Evolutionary conservation across 2,329 filamentous ascomycete genomes (phyloP), one percentile per base, ranked within the genome.

Genomic region (Colletotrichum sansevieriae): DNA sequence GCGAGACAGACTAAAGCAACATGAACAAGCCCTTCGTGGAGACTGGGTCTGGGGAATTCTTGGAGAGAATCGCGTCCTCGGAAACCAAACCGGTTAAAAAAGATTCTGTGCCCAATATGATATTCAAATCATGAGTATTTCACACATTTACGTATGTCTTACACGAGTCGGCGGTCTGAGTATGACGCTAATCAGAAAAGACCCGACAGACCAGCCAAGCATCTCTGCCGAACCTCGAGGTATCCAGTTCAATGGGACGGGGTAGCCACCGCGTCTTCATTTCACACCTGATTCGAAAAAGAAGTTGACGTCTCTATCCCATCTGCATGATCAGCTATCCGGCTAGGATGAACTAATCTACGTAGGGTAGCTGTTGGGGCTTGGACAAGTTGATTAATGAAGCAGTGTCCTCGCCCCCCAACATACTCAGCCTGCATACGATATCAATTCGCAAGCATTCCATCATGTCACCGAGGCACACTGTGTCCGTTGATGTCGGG

Each of bases 321-420:
- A 60, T 22, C n/a, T 63, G 49, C 63, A 66, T 62, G 43, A n/a
- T 56, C 41, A 22, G 43, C 22, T 25, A 25, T 35, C 22, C 33
- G 44, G 39, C 43, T 37, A 9, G 20, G 12, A 12, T 15, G 33
- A 47, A 54, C 61, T 52, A 59, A 52, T 46, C 60, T 58, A 44
- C 37, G 39, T 64, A 20, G 33, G 54, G 61, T 64, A 65, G 37
- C 46, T 65, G 33, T 35, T 54, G 54, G 62, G 51, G 22, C 41
- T 46, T n/a, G 54, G 12, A 47, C 13, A 20, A 41, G 22, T 29
- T 37, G 49, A 46, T 22, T 54, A 25, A 37, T 49, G 46, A 39
- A 51, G 10, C 18, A 47, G 47, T 46, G 51, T 12, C 20, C 37
- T 64, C n/a, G 37, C 33, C 41, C 39, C 54, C 54, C 22, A 35